These are phyloP conservation scores for Trebouxia sp. DNA, from an alignment of 139 green algal genomes.

Conservation along the genomic window DNA sequence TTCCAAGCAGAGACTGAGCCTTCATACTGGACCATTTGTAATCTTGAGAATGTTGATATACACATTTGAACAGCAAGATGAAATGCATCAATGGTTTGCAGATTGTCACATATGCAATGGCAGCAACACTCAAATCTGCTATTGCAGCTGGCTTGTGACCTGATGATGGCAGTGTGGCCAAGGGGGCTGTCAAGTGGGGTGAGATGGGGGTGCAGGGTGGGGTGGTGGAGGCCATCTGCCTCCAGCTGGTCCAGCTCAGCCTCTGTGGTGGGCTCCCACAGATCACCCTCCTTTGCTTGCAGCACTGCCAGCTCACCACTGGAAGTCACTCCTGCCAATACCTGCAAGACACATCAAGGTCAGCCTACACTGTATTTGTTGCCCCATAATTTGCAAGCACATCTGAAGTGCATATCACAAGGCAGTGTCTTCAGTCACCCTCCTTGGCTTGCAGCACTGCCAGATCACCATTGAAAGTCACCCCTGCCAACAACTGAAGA, in stretches of 20 bases:
- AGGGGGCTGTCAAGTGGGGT: background rate
- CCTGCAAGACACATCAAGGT: no score
- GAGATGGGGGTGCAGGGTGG: background rate
- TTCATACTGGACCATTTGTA: no score
- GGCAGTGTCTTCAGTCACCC: background rate
- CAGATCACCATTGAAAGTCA: constrained; percentile 7
- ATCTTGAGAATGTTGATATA: no score
- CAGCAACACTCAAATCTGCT: no score
- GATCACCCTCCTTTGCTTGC: background rate
- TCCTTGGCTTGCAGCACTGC: background rate
- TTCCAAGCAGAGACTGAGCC: no score
- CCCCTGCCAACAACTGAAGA: background rate
- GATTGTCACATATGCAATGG: no score
- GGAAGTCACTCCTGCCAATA: background rate
- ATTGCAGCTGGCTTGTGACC: no score
- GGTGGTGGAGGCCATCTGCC: background rate
- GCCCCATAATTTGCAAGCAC: background rate
- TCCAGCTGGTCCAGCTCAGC: constrained; percentile 15
- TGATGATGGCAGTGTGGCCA: background rate
- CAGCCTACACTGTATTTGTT: no score
- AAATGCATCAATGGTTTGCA: no score
- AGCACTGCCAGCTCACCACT: background rate
- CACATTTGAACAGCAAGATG: no score
- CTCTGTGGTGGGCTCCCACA: background rate
- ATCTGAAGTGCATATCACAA: background rate